Percentiles rank a stretch among this genome's conserved stretches.
These are phyloP conservation scores for Sphagnum fallax DNA, from an alignment of 228 moss, liverwort and hornwort species.

Conservation along the genomic window DNA sequence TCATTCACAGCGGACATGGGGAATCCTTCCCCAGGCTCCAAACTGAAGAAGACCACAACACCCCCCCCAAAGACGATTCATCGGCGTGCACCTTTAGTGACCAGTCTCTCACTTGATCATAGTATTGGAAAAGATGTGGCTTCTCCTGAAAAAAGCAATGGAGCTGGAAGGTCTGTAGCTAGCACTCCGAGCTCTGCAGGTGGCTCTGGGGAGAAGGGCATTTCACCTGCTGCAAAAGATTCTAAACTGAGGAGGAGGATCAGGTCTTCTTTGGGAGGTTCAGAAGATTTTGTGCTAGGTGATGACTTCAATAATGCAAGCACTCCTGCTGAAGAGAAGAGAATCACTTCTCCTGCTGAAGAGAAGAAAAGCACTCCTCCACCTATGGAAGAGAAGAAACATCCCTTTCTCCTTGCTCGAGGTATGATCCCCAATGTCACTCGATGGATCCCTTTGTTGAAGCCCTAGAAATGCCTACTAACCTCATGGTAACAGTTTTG, in stretches of 20 bases:
- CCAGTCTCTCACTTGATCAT: no score
- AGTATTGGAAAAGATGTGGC: not conserved
- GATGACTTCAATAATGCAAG: constrained; percentile 28
- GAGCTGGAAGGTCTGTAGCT: constrained; percentile 15
- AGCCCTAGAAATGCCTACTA: no score
- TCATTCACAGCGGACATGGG: no score
- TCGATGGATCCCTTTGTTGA: no score
- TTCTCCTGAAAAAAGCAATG: constrained; percentile 13
- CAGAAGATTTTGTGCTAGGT: constrained; percentile 31
- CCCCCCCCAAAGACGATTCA: no score
- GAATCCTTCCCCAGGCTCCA: no score
- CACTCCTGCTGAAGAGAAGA: constrained; percentile 9
- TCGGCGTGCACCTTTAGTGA: no score
- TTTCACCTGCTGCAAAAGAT: no score
- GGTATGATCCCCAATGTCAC: constrained; percentile 9
- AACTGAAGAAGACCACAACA: no score
- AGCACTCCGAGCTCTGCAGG: constrained; percentile 22
- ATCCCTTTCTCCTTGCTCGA: constrained; percentile 31
- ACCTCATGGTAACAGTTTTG: no score
- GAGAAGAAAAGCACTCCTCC: no score
- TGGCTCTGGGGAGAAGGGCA: constrained; percentile 4
- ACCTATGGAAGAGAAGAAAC: constrained; percentile 17
- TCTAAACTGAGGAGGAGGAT: constrained; percentile 17
- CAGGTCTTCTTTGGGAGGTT: constrained; percentile 33
- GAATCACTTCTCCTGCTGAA: no score